Evolutionary conservation across 192 early-diverging fungal species (phyloP), one percentile per base, ranked within the genome.

Genomic region (Backusella westeae): DNA sequence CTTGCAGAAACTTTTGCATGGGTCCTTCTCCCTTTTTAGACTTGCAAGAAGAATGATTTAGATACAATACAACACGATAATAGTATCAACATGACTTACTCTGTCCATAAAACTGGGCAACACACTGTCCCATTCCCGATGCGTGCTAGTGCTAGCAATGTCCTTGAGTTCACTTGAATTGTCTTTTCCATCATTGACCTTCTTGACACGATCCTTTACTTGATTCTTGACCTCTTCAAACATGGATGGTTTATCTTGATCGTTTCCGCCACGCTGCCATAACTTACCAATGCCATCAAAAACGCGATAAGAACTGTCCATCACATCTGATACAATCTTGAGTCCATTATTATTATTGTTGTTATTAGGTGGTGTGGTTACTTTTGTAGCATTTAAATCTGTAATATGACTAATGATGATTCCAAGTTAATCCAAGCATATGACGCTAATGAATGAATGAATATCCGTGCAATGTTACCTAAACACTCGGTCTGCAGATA

Each of bases 251-350:
- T 21, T 14, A 14, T 34, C 34, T 2, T 67, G 6, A 29, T 34
- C 36, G 7, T 59, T 38, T 36, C 39, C 34, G n/a, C 39, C 73
- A 39, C 78, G 65, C 52, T 76, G 66, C 82, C 82, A 83, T 34
- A 83, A 74, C 49, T 75, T 75, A 21, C 82, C 82, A 75, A 88
- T 78, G 1, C 87, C 81, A 17, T 82, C 85, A 69, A 86, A 78
- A 49, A 88, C 81, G 53, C 80, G 80, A 19, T 82, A 84, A 32
- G 84, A 84, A 17, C 84, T 77, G 63, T 88, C 87, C 49, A 88
- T 81, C 12, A 85, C 86, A 75, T 85, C 86, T 1, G 84, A 85
- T 34, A 88, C 77, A 1, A 84, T 74, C 34, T 83, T 85, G n/a
- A 85, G 35, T n/a, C 86, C 81, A 67, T 82, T 79, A 29, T 68